Base-by-base conservation (phyloP, 805 yeast genomes). In the Candida insectalens region DNA sequence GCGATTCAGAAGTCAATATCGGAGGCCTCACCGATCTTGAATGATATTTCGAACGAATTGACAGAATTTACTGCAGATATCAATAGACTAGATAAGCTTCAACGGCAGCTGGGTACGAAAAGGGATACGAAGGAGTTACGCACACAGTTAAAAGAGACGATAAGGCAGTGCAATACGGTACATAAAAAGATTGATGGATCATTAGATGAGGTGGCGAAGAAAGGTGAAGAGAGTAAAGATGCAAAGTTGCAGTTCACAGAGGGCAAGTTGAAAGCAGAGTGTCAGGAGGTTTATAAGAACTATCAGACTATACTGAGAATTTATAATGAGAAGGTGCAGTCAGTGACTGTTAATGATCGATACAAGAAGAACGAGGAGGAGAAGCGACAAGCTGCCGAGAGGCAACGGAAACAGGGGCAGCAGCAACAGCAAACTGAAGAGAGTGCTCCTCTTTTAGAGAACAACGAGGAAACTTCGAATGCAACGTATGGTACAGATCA, bases 211-310 rank as follows among this genome's bases (percentile, higher is more conserved):
- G 33, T 51, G 15, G 42, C 41, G 10, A 27, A 16, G 3, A 28
- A 27, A 6, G 22, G 9, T 32, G 12, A 25, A n/a, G 27, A 27
- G 23, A 25, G 14, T 6, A 33, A 30, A 2, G 37, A 40, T 17
- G 27, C 43, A 15, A 45, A 43, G n/a, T 36, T 32, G 32, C 33
- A 17, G 40, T 64, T 71, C 41, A 61, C 67, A 6, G 67, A 65
- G 41, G 71, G 71, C 15, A 67, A 80, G 37, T 52, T 83, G 14
- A 58, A 62, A 12, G 62, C 61, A 16, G 89, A 83, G 51, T 75
- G 72, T 44, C 61, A 61, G 20, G 67, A 63, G 14, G 62, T 81
- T 15, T 66, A 69, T 40, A 57, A 57, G 29, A 67, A 55, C 49
- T 74, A 59, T 52, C 64, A 51, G 20, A 41, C 49, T 16, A 44